Percentiles rank a stretch among this genome's conserved stretches.
These are phyloP conservation scores for Phaeolepiota aurea DNA, from an alignment of 768 basidiomycete genomes.

Conservation along the genomic window DNA sequence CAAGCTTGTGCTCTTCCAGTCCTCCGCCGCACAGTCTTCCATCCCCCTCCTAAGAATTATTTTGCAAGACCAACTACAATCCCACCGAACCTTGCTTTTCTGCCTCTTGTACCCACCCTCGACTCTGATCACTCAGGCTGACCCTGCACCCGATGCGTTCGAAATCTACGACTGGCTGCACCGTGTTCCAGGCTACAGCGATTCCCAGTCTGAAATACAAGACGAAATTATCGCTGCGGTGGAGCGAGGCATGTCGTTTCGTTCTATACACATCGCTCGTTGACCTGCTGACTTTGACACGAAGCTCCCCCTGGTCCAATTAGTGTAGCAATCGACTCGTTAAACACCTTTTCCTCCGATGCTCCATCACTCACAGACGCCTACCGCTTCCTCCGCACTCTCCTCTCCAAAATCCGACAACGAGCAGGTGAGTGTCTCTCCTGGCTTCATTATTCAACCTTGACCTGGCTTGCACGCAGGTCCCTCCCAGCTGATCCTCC, in stretches of 20 bases:
- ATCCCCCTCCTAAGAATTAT: constrained; percentile 47
- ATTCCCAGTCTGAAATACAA: constrained; percentile 21
- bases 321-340: constrained; percentile 63
- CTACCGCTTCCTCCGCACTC: constrained; percentile 39
- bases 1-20: constrained; percentile 4
- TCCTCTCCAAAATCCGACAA: constrained; percentile 34
- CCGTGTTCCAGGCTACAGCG: constrained; percentile 45
- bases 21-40: constrained; percentile 17
- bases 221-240: constrained; percentile 32
- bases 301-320: constrained; percentile 39
- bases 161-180: constrained; percentile 41
- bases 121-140: constrained; percentile 27
- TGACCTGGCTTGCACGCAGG: too few relatives aligned
- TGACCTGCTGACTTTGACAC: constrained; percentile 5
- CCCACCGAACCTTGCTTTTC: constrained; percentile 31
- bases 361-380: constrained; percentile 43
- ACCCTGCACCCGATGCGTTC: constrained; percentile 18
- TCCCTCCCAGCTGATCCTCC: constrained; percentile 53
- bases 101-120: constrained; percentile 49
- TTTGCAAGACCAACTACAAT: constrained; percentile 18
- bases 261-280: not conserved
- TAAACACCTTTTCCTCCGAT: constrained; percentile 58
- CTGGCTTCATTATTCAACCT: constrained; percentile 1
- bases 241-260: constrained; percentile 30
- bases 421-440: constrained; percentile 38